A percentile compares a stretch with the other conserved stretches of the same genome.
phyloP scores from a whole-genome alignment of 2,329 filamentous ascomycete genomes.

The Nemania diffusa region DNA sequence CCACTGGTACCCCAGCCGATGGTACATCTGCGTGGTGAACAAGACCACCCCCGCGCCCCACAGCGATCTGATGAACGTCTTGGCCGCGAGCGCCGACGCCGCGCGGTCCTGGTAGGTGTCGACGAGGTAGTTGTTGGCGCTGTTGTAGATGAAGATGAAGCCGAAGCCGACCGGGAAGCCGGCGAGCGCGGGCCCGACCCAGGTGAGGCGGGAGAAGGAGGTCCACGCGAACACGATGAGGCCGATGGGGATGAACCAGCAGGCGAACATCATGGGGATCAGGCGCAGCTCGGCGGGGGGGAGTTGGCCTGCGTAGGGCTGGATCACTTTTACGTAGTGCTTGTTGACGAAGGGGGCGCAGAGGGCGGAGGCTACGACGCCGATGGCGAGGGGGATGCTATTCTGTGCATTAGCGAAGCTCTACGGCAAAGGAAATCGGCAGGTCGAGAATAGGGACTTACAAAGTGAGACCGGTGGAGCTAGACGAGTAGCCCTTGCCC shows the following conservation, averaged over 20 bases:
- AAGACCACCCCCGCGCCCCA: constrained; percentile 83
- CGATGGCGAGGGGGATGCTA: constrained; percentile 78
- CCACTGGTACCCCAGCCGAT: constrained; percentile 78
- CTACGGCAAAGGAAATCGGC: background rate
- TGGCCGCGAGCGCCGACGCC: constrained; percentile 82
- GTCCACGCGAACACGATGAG: constrained; percentile 70
- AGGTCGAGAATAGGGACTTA: constrained; percentile 22
- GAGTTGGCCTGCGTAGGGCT: constrained; percentile 43
- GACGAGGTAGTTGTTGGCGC: constrained; percentile 78
- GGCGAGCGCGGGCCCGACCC: constrained; percentile 77
- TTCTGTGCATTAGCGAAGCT: constrained; percentile 19
- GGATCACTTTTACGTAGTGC: constrained; percentile 71
- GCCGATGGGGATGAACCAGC: constrained; percentile 74
- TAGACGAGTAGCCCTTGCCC: constrained; percentile 80
- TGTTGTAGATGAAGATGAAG: constrained; percentile 86
- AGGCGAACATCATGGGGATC: constrained; percentile 83
- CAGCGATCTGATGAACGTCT: constrained; percentile 81
- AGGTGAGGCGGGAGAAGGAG: constrained; percentile 72
- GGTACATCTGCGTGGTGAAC: constrained; percentile 86
- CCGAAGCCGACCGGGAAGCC: constrained; percentile 80
- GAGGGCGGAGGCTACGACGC: constrained; percentile 73
- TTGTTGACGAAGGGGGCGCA: constrained; percentile 81
- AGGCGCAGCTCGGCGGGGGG: constrained; percentile 82
- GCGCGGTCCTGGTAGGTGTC: constrained; percentile 76
- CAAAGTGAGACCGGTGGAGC: constrained; percentile 85